A percentile compares a stretch with the other conserved stretches of the same genome.
These are phyloP conservation scores for Globisporangium camurandrum DNA, from an alignment of 352 stramenopile species.

Conservation along the genomic window DNA sequence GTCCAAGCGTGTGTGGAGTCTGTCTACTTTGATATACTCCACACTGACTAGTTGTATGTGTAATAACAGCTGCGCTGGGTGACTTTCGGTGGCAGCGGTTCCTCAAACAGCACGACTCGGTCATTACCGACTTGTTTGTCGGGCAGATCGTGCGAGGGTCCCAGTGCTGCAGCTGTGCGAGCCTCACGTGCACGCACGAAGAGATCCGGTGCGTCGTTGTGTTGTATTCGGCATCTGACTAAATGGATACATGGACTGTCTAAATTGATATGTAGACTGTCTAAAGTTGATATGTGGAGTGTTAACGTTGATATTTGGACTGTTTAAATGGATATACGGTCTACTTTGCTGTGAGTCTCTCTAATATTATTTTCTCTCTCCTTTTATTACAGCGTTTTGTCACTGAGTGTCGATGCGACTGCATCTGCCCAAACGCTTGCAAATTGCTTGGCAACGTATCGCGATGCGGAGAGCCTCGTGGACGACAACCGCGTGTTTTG, in stretches of 20 bases:
- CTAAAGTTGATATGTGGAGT: no score
- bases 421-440: conserved; percentile 35
- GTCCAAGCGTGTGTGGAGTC: conserved; percentile 13
- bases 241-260: no score
- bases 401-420: conserved; percentile 39
- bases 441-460: conserved; percentile 43
- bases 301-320: no score
- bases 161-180: conserved; percentile 65
- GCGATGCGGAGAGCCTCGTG: conserved; percentile 47
- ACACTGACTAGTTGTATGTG: background rate
- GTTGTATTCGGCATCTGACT: no score
- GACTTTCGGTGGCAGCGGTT: conserved; percentile 55
- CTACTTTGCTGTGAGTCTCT: no score
- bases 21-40: background rate
- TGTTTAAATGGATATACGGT: no score
- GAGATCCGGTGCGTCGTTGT: conserved; percentile 36
- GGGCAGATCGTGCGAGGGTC: conserved; percentile 74
- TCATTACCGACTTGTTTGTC: conserved; percentile 64
- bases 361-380: no score
- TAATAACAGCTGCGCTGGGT: conserved; percentile 35
- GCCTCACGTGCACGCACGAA: conserved; percentile 65
- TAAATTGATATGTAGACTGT: no score
- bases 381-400: conserved; percentile 65
- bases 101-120: conserved; percentile 45
- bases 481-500: conserved; percentile 69